Percentiles rank a stretch among this genome's conserved stretches.
Conservation (phyloP, 2,329 filamentous ascomycete species). For the Hymenoscyphus infarciens region DNA sequence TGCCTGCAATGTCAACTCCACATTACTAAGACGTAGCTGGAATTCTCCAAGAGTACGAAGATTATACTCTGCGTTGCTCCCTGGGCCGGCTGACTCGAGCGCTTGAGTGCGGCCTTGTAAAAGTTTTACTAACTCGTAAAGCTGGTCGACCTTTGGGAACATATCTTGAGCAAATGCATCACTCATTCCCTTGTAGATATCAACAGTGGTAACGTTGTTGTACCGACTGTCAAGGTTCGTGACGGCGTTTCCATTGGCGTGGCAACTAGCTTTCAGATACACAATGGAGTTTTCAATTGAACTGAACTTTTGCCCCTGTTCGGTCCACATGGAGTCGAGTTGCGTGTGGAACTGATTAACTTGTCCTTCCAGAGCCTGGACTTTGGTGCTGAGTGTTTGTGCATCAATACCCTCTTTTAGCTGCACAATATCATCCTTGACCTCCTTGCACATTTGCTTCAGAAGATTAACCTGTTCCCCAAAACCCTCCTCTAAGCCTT, state of each 20-base stretch:
- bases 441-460: background rate
- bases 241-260: slow-evolving; percentile 11
- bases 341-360: background rate
- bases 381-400: background rate
- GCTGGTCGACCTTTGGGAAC: slow-evolving; percentile 3
- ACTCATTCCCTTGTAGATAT: slow-evolving; percentile 28
- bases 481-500: background rate
- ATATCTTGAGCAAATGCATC: slow-evolving; percentile 11
- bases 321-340: background rate
- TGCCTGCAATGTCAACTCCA: background rate
- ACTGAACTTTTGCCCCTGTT: background rate
- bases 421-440: background rate
- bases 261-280: background rate
- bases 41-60: background rate
- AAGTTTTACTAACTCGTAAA: background rate
- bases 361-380: background rate
- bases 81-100: background rate
- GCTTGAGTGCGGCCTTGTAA: background rate
- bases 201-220: slow-evolving; percentile 34
- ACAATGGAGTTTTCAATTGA: background rate
- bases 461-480: background rate
- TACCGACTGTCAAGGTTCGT: slow-evolving; percentile 22
- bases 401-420: background rate
- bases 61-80: background rate
- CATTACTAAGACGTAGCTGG: background rate